Evolutionary conservation across 768 basidiomycete species (phyloP).

Genomic region (Leccinum ochraceum): DNA sequence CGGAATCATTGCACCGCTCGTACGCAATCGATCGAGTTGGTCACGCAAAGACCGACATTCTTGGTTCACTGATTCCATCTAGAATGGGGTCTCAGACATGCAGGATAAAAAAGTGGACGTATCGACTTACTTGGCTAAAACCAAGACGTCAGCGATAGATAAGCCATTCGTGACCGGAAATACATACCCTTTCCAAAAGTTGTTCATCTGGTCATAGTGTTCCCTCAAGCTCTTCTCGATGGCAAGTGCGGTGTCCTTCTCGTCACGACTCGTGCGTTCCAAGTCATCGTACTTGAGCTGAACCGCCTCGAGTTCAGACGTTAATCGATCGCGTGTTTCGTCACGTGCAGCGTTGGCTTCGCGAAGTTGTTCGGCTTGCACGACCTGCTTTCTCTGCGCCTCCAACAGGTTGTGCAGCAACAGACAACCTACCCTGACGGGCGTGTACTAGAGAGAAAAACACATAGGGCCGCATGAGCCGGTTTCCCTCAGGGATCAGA

Average conservation of each 20-base stretch:
- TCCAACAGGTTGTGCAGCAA: too few species aligned
- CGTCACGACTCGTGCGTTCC: constrained; percentile 43
- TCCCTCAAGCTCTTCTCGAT: constrained; percentile 56
- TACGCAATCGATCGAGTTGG: constrained; percentile 26
- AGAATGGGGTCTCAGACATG: constrained; percentile 10
- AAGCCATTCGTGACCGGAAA: constrained; percentile 5
- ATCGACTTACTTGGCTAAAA: constrained; percentile 38
- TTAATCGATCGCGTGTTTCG: constrained; percentile 25
- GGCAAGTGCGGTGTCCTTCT: constrained; percentile 51
- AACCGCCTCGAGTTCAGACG: constrained; percentile 37
- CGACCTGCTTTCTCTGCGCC: too few species aligned
- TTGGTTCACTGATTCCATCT: constrained; percentile 26
- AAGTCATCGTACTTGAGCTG: constrained; percentile 44
- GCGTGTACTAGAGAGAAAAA: not conserved
- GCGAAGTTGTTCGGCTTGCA: too few species aligned
- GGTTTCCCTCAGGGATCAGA: constrained; percentile 11
- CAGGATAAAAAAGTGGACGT: constrained; percentile 2
- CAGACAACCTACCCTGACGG: too few species aligned
- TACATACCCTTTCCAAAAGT: constrained; percentile 40
- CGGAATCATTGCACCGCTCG: constrained; percentile 8
- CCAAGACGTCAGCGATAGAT: constrained; percentile 21
- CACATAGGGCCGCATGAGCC: constrained; percentile 5
- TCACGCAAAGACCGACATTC: constrained; percentile 33
- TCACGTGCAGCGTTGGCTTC: too few species aligned
- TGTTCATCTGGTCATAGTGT: constrained; percentile 48